phyloP scores from a whole-genome alignment of 192 early-diverging fungal species.

The Backusella macrospora region DNA sequence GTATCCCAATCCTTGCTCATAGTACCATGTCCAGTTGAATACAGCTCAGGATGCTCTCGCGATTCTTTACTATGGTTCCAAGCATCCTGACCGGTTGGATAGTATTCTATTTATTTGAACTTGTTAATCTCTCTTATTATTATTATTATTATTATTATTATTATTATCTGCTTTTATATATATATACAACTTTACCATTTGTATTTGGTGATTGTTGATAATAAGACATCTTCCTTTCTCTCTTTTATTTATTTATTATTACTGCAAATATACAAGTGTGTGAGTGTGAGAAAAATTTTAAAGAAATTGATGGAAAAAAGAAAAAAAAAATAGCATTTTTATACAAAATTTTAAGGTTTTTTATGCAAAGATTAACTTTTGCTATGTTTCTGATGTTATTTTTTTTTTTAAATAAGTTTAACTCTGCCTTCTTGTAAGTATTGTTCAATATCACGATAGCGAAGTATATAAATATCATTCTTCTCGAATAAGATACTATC shows the following conservation, averaged over 20 bases:
- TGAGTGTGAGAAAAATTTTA: neutral
- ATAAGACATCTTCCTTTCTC: neutral
- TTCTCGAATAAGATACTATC: constrained; percentile 20
- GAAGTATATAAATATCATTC: constrained; percentile 56
- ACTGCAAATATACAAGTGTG: neutral
- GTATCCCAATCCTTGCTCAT: neutral
- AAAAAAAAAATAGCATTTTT: neutral
- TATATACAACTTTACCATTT: constrained; percentile 1
- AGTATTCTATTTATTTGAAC: neutral
- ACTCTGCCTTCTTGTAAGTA: constrained; percentile 50
- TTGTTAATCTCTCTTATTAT: neutral
- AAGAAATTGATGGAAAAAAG: neutral
- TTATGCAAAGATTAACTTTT: neutral
- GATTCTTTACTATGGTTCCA: constrained; percentile 20
- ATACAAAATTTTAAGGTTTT: neutral
- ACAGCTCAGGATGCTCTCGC: constrained; percentile 7
- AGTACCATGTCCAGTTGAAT: constrained; percentile 22
- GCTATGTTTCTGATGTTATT: constrained; percentile 10
- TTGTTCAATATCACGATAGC: constrained; percentile 48
- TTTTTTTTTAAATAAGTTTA: constrained; percentile 50
- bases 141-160: neutral
- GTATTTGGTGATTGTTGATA: neutral
- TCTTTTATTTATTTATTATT: neutral
- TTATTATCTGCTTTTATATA: neutral
- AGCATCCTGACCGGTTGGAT: constrained; percentile 8